Conservation (phyloP, 2,329 filamentous ascomycete genomes). For the Amylocarpus encephaloides region DNA sequence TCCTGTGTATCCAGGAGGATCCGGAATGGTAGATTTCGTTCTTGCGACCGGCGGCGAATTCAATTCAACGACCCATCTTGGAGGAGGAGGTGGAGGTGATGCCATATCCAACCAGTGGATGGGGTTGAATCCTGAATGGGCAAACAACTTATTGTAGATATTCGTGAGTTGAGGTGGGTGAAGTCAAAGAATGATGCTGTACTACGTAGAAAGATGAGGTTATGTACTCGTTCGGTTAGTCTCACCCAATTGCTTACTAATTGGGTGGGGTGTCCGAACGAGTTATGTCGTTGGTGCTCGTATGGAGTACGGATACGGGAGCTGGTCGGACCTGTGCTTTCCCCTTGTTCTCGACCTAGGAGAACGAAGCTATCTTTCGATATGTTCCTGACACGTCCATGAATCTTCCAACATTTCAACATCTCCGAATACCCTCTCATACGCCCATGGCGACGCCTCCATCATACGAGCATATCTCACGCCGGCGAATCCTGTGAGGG, state of each 20-base stretch:
- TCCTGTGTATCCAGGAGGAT: slow-evolving; percentile 77
- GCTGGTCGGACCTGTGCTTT: slow-evolving; percentile 4
- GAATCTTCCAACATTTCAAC: slow-evolving; percentile 5
- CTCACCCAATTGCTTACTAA: too few species aligned
- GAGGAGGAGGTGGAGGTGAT: slow-evolving; percentile 43
- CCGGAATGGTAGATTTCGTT: slow-evolving; percentile 63
- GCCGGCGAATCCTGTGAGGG: slow-evolving; percentile 23
- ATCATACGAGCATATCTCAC: slow-evolving; percentile 13
- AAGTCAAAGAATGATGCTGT: too few species aligned
- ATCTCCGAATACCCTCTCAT: slow-evolving; percentile 10
- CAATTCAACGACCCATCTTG: slow-evolving; percentile 79
- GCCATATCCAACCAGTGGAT: slow-evolving; percentile 32
- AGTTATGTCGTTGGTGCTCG: not conserved
- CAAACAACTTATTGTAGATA: too few species aligned
- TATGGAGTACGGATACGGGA: not conserved
- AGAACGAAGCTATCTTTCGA: slow-evolving; percentile 5
- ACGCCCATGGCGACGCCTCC: slow-evolving; percentile 20
- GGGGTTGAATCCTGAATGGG: too few species aligned
- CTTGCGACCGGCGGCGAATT: slow-evolving; percentile 61
- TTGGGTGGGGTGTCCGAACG: not conserved
- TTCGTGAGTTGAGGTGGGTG: too few species aligned
- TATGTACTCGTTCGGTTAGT: too few species aligned
- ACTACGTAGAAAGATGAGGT: too few species aligned
- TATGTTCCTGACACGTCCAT: not conserved
- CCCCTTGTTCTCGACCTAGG: slow-evolving; percentile 16